These are phyloP conservation scores for Neoboletus subvelutipes DNA, from an alignment of 768 basidiomycete genomes.

Conservation along the genomic window DNA sequence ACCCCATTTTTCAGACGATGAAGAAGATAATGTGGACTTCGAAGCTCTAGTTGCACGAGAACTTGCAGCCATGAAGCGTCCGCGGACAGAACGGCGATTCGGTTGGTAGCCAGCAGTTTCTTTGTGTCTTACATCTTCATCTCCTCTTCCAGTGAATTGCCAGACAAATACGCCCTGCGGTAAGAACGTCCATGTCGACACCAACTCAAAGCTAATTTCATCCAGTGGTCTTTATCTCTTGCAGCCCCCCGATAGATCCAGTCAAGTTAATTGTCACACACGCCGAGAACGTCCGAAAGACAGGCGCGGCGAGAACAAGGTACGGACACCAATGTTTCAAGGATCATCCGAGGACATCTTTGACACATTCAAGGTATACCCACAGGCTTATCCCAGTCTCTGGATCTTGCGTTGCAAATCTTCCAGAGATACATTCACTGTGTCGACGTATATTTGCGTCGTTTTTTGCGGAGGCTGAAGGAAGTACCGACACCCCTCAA, in stretches of 20 bases:
- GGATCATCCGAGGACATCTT: background rate
- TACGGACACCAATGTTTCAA: conserved; percentile 24
- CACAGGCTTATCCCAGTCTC: conserved; percentile 74
- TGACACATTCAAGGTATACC: conserved; percentile 48
- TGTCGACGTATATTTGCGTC: conserved; percentile 53
- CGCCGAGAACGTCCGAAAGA: conserved; percentile 57
- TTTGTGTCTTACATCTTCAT: background rate
- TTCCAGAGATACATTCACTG: conserved; percentile 64
- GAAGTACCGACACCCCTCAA: conserved; percentile 24
- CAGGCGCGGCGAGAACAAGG: conserved; percentile 68
- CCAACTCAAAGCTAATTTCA: background rate
- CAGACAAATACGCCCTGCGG: conserved; percentile 80
- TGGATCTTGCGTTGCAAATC: conserved; percentile 63
- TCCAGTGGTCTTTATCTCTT: conserved; percentile 77
- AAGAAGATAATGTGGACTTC: conserved; percentile 47
- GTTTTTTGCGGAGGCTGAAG: conserved; percentile 50
- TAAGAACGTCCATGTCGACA: conserved; percentile 27
- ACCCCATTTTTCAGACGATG: conserved; percentile 34
- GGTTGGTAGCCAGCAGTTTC: conserved; percentile 39
- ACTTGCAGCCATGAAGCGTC: conserved; percentile 66
- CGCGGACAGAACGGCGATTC: conserved; percentile 62
- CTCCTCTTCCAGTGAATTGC: conserved; percentile 55
- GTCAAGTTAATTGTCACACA: conserved; percentile 65
- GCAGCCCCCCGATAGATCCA: conserved; percentile 75
- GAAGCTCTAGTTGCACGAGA: conserved; percentile 75